These are phyloP conservation scores for Aspergillus hancockii DNA, from an alignment of 495 filamentous ascomycete species.

Conservation along the genomic window DNA sequence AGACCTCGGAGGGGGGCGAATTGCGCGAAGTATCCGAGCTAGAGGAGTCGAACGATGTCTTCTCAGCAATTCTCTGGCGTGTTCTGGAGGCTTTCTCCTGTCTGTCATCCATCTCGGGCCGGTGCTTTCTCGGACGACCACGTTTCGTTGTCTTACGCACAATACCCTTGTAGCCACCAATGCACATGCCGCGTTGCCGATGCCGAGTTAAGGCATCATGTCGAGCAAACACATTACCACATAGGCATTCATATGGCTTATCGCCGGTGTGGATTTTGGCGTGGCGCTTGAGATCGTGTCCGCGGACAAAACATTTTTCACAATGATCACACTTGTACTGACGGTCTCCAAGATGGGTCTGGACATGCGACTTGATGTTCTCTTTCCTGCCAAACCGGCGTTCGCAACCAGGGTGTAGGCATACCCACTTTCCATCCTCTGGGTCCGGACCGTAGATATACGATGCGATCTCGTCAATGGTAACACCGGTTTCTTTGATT, in stretches of 20 bases:
- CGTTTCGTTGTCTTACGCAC: slow-evolving; percentile 70
- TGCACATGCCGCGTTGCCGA: slow-evolving; percentile 90
- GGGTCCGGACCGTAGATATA: slow-evolving; percentile 82
- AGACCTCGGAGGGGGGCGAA: slow-evolving; percentile 35
- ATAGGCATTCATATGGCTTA: slow-evolving; percentile 89
- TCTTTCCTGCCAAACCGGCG: slow-evolving; percentile 91
- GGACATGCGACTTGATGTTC: slow-evolving; percentile 96
- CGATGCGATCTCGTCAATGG: slow-evolving; percentile 78
- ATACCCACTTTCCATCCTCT: slow-evolving; percentile 76
- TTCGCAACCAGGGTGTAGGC: slow-evolving; percentile 75
- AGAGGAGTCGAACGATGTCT: slow-evolving; percentile 36
- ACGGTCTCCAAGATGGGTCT: slow-evolving; percentile 93
- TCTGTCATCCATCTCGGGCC: slow-evolving; percentile 66
- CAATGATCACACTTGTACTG: slow-evolving; percentile 90
- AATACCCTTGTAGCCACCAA: slow-evolving; percentile 84
- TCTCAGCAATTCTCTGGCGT: slow-evolving; percentile 47
- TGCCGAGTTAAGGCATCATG: slow-evolving; percentile 95
- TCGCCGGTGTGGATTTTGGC: slow-evolving; percentile 93
- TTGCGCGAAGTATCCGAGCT: slow-evolving; percentile 32
- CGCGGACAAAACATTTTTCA: slow-evolving; percentile 90
- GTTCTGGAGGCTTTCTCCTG: slow-evolving; percentile 60
- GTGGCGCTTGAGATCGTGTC: slow-evolving; percentile 95
- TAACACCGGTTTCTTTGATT: slow-evolving; percentile 74
- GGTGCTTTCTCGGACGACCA: slow-evolving; percentile 64
- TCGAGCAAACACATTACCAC: slow-evolving; percentile 86